These are phyloP conservation scores for Aspergillus neoniger DNA, from an alignment of 2,329 filamentous ascomycete species.

Conservation along the genomic window DNA sequence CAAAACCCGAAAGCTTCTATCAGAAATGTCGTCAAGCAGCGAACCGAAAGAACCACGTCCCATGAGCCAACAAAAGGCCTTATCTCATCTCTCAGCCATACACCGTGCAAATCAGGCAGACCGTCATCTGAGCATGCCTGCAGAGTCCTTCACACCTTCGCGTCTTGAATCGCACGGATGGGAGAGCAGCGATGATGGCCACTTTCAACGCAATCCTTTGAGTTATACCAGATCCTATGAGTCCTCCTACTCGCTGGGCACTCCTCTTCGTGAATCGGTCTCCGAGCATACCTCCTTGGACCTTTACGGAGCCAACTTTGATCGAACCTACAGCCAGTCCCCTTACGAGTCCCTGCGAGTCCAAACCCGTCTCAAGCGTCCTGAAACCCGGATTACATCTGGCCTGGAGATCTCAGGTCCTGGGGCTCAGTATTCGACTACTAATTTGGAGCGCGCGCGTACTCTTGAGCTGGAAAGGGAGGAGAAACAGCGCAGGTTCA, in stretches of 20 bases:
- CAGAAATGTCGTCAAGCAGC: conserved; percentile 11
- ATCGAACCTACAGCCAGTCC: conserved; percentile 14
- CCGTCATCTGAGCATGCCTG: background rate
- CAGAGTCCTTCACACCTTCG: background rate
- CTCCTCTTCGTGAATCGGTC: background rate
- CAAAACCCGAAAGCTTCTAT: conserved; percentile 22
- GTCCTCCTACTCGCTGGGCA: background rate
- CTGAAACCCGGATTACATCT: conserved; percentile 1
- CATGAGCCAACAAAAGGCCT: background rate
- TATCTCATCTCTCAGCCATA: conserved; percentile 1
- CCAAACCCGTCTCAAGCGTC: background rate
- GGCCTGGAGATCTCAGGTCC: conserved; percentile 2
- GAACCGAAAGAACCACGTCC: background rate
- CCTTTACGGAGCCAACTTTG: conserved; percentile 15
- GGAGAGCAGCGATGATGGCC: conserved; percentile 9
- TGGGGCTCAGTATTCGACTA: background rate
- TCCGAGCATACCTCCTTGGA: background rate
- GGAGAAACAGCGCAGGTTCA: conserved; percentile 7
- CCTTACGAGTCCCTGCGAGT: conserved; percentile 12
- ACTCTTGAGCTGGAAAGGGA: background rate
- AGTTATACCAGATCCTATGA: conserved; percentile 15
- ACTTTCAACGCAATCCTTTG: conserved; percentile 19
- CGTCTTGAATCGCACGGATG: conserved; percentile 10
- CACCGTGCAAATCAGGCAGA: conserved; percentile 5
- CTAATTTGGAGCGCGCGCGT: background rate